These are phyloP conservation scores for Fusarium virguliforme DNA, from an alignment of 2,329 filamentous ascomycete species.

Conservation along the genomic window DNA sequence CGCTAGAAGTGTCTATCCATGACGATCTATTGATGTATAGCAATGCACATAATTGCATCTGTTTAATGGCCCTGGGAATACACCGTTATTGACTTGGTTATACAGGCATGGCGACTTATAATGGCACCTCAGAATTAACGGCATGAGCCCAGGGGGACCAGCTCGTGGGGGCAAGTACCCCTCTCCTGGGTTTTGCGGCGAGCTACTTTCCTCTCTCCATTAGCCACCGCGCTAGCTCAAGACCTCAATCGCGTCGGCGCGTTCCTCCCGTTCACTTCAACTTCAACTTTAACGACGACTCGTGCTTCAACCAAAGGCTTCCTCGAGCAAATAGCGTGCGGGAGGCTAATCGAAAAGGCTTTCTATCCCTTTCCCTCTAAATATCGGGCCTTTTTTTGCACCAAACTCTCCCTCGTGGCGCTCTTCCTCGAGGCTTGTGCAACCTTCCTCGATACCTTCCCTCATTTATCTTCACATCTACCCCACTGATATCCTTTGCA, in stretches of 20 bases:
- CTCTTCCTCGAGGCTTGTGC: neutral
- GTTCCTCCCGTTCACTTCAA: slow-evolving; percentile 26
- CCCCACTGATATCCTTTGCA: neutral
- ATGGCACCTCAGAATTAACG: neutral
- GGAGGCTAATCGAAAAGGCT: neutral
- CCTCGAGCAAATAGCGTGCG: neutral
- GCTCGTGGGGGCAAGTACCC: slow-evolving; percentile 23
- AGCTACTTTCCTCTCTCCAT: slow-evolving; percentile 23
- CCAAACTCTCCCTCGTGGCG: neutral
- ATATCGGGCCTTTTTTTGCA: no score
- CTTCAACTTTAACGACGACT: slow-evolving; percentile 13
- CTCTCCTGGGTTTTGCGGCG: slow-evolving; percentile 13
- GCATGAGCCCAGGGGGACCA: neutral
- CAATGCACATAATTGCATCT: neutral
- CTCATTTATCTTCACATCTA: slow-evolving; percentile 5
- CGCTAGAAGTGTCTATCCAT: slow-evolving; percentile 19
- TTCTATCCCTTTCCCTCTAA: neutral
- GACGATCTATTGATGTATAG: neutral
- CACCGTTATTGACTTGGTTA: neutral
- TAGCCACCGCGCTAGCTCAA: slow-evolving; percentile 12
- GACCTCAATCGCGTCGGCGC: slow-evolving; percentile 43
- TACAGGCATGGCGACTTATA: neutral
- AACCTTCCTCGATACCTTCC: neutral
- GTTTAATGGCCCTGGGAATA: no score
- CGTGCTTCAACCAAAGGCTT: neutral